A percentile compares a stretch with the other conserved stretches of the same genome.
Conservation (phyloP, 805 yeast species). For the Naumovozyma castellii region DNA sequence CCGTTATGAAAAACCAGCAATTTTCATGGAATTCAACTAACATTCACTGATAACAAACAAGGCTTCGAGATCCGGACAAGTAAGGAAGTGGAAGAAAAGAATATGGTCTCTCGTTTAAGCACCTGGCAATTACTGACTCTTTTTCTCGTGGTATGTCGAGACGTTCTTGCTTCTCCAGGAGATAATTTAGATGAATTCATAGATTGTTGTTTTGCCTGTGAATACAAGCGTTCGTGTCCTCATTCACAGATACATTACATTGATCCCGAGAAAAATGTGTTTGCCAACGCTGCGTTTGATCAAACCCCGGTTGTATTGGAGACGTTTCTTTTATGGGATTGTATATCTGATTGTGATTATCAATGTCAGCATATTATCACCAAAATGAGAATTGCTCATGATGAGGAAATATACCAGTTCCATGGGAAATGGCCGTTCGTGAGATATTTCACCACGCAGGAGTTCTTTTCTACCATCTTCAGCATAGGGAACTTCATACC, state of each 20-base stretch:
- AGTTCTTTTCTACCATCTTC: constrained; percentile 68
- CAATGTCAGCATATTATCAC: constrained; percentile 81
- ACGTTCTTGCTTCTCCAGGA: constrained; percentile 44
- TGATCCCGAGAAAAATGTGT: constrained; percentile 21
- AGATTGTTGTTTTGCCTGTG: constrained; percentile 48
- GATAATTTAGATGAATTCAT: constrained; percentile 49
- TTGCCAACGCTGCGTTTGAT: constrained; percentile 14
- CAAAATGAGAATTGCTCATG: constrained; percentile 35
- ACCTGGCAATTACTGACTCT: neutral
- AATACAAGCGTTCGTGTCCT: constrained; percentile 18
- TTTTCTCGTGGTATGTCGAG: neutral
- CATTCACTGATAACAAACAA: too few relatives aligned
- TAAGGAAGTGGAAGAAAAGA: too few relatives aligned
- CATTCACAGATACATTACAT: constrained; percentile 12
- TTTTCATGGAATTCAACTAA: too few relatives aligned
- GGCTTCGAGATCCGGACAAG: too few relatives aligned
- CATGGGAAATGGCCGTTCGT: constrained; percentile 97
- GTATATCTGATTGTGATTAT: constrained; percentile 80
- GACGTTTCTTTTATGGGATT: constrained; percentile 56
- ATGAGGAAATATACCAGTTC: constrained; percentile 65
- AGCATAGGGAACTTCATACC: constrained; percentile 64
- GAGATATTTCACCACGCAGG: constrained; percentile 75
- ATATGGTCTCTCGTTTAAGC: neutral
- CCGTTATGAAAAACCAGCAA: too few relatives aligned
- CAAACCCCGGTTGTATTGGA: constrained; percentile 30